These are phyloP conservation scores for Nannochloropsis salina DNA, from an alignment of 108 stramenopile genomes.

Conservation along the genomic window DNA sequence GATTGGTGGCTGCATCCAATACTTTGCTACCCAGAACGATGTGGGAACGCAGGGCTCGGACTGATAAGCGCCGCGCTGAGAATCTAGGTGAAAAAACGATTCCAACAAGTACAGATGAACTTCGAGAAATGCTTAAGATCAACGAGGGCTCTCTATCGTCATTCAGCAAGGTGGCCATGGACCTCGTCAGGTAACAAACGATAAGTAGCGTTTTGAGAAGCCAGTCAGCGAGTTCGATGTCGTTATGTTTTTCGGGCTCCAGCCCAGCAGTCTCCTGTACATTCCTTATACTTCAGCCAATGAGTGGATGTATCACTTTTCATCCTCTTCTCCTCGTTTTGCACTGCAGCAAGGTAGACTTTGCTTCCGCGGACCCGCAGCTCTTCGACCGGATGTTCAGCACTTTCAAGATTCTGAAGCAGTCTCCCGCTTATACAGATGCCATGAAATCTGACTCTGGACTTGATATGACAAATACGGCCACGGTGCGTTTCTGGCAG, in stretches of 20 bases:
- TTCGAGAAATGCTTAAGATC: conserved; percentile 3
- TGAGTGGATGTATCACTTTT: background rate
- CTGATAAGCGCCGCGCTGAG: background rate
- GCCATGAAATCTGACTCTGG: background rate
- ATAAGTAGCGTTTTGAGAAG: too few relatives aligned
- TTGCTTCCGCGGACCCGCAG: background rate
- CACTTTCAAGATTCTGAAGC: conserved; percentile 14
- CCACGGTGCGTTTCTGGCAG: background rate
- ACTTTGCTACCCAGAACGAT: conserved; percentile 9
- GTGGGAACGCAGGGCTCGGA: conserved; percentile 16
- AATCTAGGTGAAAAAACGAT: background rate
- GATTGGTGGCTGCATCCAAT: background rate
- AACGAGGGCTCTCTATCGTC: background rate
- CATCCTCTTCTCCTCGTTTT: background rate
- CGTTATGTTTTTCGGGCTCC: too few relatives aligned
- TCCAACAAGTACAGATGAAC: background rate
- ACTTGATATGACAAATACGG: conserved; percentile 11
- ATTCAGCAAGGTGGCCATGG: conserved; percentile 13
- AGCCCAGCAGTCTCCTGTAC: too few relatives aligned
- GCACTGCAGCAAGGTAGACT: background rate
- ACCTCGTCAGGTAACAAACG: background rate
- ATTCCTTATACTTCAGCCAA: too few relatives aligned
- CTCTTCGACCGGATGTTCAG: background rate
- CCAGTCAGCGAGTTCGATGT: too few relatives aligned
- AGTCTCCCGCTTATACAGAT: background rate